A percentile compares a stretch with the other conserved stretches of the same genome.
Conservation (phyloP, 495 filamentous ascomycete genomes). For the Talaromyces liani region DNA sequence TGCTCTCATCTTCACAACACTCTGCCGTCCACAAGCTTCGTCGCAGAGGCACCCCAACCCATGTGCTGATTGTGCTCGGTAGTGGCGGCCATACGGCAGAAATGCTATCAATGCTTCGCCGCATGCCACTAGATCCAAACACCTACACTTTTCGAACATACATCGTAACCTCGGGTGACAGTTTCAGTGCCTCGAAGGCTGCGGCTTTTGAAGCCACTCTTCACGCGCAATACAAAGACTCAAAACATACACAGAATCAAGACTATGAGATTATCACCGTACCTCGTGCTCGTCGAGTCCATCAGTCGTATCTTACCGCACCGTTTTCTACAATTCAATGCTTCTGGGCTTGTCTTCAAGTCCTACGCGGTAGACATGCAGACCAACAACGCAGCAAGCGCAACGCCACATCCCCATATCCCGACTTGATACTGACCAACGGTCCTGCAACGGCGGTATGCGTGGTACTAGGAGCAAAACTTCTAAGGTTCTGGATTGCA, state of each 20-base stretch:
- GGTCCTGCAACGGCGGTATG: slow-evolving; percentile 84
- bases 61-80: slow-evolving; percentile 77
- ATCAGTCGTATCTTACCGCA: slow-evolving; percentile 67
- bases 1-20: slow-evolving; percentile 27
- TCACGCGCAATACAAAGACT: slow-evolving; percentile 10
- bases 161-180: slow-evolving; percentile 69
- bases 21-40: slow-evolving; percentile 25
- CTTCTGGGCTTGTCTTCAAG: slow-evolving; percentile 37
- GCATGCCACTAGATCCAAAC: slow-evolving; percentile 32
- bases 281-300: slow-evolving; percentile 64
- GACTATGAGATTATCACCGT: slow-evolving; percentile 53
- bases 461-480: slow-evolving; percentile 58
- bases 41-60: slow-evolving; percentile 36
- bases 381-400: slow-evolving; percentile 19
- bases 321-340: slow-evolving; percentile 52
- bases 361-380: slow-evolving; percentile 35
- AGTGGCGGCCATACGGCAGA: slow-evolving; percentile 93
- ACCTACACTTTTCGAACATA: slow-evolving; percentile 70
- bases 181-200: slow-evolving; percentile 60
- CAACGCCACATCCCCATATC: slow-evolving; percentile 30
- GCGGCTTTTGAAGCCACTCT: slow-evolving; percentile 50
- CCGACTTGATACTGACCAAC: slow-evolving; percentile 77
- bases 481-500: slow-evolving; percentile 51
- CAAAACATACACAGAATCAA: slow-evolving; percentile 17
- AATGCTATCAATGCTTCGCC: slow-evolving; percentile 73